Percentiles rank a stretch among this genome's conserved stretches.
Evolutionary conservation across 1,284 basidiomycete species (phyloP).

Genomic region (Melampsora americana): DNA sequence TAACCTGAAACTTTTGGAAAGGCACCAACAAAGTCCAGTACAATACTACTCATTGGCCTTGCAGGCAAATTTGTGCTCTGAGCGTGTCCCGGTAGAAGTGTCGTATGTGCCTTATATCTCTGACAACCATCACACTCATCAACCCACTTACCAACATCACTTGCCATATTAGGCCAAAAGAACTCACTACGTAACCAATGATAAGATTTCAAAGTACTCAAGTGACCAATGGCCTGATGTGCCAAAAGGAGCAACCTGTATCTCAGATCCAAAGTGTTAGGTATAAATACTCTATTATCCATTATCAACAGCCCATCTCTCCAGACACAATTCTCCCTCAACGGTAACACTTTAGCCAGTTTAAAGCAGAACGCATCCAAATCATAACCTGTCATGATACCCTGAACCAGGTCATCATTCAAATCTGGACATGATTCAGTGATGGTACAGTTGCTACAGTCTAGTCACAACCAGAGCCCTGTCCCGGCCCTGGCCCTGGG

Average conservation of each 20-base stretch:
- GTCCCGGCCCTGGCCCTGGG: too few species aligned
- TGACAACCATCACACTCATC: not conserved
- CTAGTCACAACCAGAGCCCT: too few species aligned
- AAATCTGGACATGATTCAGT: not conserved
- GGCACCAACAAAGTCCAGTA: not conserved
- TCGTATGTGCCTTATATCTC: not conserved
- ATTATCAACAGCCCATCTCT: not conserved
- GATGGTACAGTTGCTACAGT: too few species aligned
- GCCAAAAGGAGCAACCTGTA: too few species aligned
- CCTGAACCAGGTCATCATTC: not conserved
- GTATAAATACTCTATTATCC: not conserved
- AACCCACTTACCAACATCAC: not conserved
- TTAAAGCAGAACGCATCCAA: not conserved
- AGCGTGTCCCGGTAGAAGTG: not conserved
- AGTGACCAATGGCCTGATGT: not conserved
- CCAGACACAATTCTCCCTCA: not conserved
- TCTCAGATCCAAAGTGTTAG: not conserved
- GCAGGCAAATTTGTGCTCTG: not conserved
- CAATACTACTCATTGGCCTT: not conserved
- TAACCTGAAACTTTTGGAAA: not conserved
- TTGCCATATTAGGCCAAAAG: not conserved
- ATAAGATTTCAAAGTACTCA: not conserved
- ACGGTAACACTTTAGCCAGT: constrained; percentile 1
- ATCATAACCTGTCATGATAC: not conserved
- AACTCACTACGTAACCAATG: not conserved